Base-by-base conservation (phyloP, 805 yeast species). In the Pichia cabralensis region DNA sequence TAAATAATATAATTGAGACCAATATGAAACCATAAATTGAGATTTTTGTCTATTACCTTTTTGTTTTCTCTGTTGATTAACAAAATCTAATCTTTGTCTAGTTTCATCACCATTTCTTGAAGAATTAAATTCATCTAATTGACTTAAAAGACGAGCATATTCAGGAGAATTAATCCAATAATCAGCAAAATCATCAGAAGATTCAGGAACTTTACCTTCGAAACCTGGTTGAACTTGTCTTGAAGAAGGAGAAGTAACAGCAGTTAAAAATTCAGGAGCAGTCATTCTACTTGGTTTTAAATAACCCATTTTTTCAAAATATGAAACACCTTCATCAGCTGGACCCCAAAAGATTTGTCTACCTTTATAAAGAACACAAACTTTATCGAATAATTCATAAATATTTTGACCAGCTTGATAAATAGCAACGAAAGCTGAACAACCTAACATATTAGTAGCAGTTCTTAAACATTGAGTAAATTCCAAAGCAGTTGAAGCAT, bases 401-500 rank as follows among this genome's bases (percentile, higher is more conserved):
- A 78, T 74, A 45, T 74, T 74, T 50, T 76, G 79, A 23, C 78
- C 71, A 39, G 80, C 79, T 55, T 76, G 83, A 21, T 51, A 51
- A 22, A 50, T 38, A 3, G 53, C 43, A 30, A 43, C 38, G 6
- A 48, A 20, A 10, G 45, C 40, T 3, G 45, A 34, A 31, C 38
- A 34, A 6, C 38, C 24, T 4, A 39, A 30, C n/a, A 42, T 28
- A 13, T 33, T 31, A 3, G 52, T 36, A 2, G 44, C 28, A 16
- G 42, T 67, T 47, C 80, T 74, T 41, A 82, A 63, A 15, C 84
- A 78, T 41, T 73, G 64, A 26, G 80, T 65, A 48, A 74, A 82
- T 51, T 80, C 88, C 43, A 79, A 63, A 3, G 94, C 94, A 27
- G 92, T 81, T 9, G 92, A 80, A 4, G 92, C 69, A 58, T 82